Conservation (phyloP, 768 basidiomycete genomes). For the Russula virescens region DNA sequence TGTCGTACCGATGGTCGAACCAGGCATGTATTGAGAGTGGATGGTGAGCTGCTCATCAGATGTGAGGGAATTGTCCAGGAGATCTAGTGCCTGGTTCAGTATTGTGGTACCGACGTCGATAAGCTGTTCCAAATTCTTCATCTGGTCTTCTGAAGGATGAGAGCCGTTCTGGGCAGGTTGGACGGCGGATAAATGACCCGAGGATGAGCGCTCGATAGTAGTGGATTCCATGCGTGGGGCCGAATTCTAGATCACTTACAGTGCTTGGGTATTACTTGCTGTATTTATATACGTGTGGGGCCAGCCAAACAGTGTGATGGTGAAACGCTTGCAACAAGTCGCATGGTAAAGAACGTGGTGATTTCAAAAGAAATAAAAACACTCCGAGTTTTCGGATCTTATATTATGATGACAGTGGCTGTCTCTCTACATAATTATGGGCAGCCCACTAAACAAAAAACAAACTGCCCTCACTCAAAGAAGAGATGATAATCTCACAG, state of each 20-base stretch:
- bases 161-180: slow-evolving; percentile 12
- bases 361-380: neutral
- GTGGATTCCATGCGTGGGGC: slow-evolving; percentile 1
- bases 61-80: slow-evolving; percentile 59
- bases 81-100: slow-evolving; percentile 65
- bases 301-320: neutral
- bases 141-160: slow-evolving; percentile 21
- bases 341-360: slow-evolving; percentile 4
- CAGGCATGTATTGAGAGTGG: slow-evolving; percentile 72
- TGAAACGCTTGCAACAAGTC: neutral
- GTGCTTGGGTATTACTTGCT: neutral
- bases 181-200: neutral
- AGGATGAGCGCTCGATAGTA: neutral
- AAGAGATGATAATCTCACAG: slow-evolving; percentile 54
- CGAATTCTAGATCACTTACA: neutral
- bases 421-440: slow-evolving; percentile 82
- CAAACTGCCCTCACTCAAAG: slow-evolving; percentile 24
- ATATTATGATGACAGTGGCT: slow-evolving; percentile 26
- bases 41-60: slow-evolving; percentile 64
- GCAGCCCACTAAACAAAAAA: slow-evolving; percentile 41
- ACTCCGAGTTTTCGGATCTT: neutral
- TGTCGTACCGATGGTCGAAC: slow-evolving; percentile 73
- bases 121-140: slow-evolving; percentile 43
- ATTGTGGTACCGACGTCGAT: slow-evolving; percentile 62
- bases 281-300: neutral